These are phyloP conservation scores for Pseudogymnoascus destructans DNA, from an alignment of 2,329 filamentous ascomycete genomes.

Conservation along the genomic window DNA sequence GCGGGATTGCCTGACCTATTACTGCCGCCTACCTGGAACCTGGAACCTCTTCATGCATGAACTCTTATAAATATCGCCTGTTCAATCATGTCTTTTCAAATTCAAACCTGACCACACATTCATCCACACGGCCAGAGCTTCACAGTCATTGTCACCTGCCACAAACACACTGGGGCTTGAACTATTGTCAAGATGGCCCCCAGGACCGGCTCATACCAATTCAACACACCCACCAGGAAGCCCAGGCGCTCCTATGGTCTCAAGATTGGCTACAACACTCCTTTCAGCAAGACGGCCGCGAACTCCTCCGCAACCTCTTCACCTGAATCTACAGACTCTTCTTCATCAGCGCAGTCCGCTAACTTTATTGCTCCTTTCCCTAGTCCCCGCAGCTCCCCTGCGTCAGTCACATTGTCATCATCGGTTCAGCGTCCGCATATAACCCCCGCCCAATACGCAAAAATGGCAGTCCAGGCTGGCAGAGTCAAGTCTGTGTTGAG, in stretches of 20 bases:
- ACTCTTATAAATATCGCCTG: background rate
- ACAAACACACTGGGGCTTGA: background rate
- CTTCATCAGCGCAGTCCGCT: constrained; percentile 16
- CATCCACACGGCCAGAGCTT: background rate
- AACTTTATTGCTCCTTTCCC: constrained; percentile 14
- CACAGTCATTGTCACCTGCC: background rate
- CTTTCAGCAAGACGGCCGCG: background rate
- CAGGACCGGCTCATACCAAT: background rate
- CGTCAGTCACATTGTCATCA: constrained; percentile 13
- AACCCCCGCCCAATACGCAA: constrained; percentile 23
- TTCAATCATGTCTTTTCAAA: background rate
- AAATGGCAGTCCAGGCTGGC: constrained; percentile 34
- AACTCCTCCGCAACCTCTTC: background rate
- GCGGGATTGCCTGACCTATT: background rate
- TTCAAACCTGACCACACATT: background rate
- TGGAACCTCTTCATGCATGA: background rate
- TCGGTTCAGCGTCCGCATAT: constrained; percentile 27
- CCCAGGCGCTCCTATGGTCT: background rate
- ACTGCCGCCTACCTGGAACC: background rate
- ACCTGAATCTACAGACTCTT: background rate
- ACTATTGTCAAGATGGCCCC: background rate
- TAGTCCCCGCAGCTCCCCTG: constrained; percentile 15
- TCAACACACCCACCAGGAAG: background rate
- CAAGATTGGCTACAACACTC: constrained; percentile 1
- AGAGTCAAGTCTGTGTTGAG: constrained; percentile 90